These are phyloP conservation scores for Camellia granthamiana DNA, from an alignment of 148 eudicot genomes.

Conservation along the genomic window DNA sequence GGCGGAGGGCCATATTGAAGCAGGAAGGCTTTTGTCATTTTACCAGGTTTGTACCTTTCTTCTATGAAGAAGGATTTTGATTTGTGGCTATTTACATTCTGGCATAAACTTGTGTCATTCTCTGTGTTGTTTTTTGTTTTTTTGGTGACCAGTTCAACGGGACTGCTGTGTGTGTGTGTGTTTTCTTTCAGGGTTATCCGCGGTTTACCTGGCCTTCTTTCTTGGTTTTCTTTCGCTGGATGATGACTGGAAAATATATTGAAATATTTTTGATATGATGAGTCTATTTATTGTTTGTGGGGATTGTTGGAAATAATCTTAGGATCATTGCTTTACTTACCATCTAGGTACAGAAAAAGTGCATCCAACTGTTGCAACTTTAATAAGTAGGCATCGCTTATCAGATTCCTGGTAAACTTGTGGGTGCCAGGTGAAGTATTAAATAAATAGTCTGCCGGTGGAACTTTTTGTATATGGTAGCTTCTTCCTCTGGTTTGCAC, in stretches of 20 bases:
- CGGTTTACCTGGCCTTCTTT: background rate
- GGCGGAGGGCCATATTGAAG: slow-evolving; percentile 96
- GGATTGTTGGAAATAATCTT: background rate
- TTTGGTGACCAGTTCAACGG: too few species aligned
- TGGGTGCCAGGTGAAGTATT: background rate
- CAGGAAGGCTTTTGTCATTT: slow-evolving; percentile 87
- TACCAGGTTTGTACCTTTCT: slow-evolving; percentile 65
- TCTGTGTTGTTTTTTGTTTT: background rate
- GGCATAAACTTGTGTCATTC: background rate
- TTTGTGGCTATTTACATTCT: background rate
- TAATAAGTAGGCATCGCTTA: background rate
- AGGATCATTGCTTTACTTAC: background rate
- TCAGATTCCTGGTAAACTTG: slow-evolving; percentile 8
- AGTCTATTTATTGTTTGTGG: background rate
- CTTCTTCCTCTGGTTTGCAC: slow-evolving; percentile 3
- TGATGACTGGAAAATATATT: background rate
- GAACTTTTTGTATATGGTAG: background rate
- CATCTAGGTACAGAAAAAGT: background rate
- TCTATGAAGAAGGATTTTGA: background rate
- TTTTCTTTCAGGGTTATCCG: too few species aligned
- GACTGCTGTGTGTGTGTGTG: background rate
- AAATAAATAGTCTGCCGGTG: background rate
- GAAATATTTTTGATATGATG: background rate
- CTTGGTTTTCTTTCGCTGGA: background rate
- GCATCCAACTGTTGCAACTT: background rate